Evolutionary conservation across 2,329 filamentous ascomycete genomes (phyloP).

Genomic region (Colletotrichum falcatum): DNA sequence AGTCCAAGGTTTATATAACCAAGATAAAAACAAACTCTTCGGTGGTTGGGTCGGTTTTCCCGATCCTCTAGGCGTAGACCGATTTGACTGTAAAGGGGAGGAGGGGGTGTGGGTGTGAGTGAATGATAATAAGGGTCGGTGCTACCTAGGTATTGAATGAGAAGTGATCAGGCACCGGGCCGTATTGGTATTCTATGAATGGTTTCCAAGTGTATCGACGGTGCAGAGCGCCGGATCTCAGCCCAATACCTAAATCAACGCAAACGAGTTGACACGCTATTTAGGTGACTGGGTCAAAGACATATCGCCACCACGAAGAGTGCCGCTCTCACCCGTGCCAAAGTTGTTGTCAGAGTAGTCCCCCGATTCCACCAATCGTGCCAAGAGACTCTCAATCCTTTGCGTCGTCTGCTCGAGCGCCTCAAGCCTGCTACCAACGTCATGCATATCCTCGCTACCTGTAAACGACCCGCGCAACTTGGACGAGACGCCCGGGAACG

Average conservation of each 20-base stretch:
- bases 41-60: not conserved
- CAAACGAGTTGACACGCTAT: constrained; percentile 28
- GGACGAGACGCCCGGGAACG: constrained; percentile 64
- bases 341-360: constrained; percentile 46
- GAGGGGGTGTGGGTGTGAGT: not conserved
- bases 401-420: constrained; percentile 63
- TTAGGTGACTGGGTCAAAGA: constrained; percentile 48
- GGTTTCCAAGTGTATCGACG: not conserved
- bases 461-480: constrained; percentile 63
- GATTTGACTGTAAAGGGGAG: not conserved
- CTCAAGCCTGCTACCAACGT: constrained; percentile 59
- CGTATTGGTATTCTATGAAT: not conserved
- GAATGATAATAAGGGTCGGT: not conserved
- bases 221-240: not conserved
- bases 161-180: not conserved
- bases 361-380: constrained; percentile 48
- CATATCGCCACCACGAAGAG: constrained; percentile 45
- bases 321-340: constrained; percentile 47
- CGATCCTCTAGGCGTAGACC: too few species aligned
- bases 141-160: not conserved
- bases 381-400: constrained; percentile 62
- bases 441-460: constrained; percentile 59
- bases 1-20: not conserved
- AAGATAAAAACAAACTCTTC: not conserved
- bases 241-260: not conserved